Percentiles rank a stretch among this genome's conserved stretches.
These are phyloP conservation scores for Byssoonygena ceratinophila DNA, from an alignment of 2,329 filamentous ascomycete species.

Conservation along the genomic window DNA sequence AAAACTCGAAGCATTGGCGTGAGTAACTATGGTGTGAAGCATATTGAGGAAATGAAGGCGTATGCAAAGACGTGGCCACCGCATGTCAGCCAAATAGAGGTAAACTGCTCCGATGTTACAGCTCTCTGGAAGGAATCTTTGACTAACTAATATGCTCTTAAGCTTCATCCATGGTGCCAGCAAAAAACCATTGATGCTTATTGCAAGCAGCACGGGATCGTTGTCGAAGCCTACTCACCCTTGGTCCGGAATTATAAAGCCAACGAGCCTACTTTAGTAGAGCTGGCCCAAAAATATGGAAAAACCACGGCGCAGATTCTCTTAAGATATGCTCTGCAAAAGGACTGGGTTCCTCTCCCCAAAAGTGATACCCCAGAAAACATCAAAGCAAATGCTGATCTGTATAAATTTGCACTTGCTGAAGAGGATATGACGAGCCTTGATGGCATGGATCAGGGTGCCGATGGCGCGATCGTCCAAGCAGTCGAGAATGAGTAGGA, in stretches of 20 bases:
- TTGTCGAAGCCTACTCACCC: conserved; percentile 46
- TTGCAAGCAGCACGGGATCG: conserved; percentile 42
- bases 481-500: conserved; percentile 35
- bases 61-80: conserved; percentile 59
- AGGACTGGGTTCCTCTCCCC: conserved; percentile 60
- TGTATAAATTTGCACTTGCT: conserved; percentile 51
- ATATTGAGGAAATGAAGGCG: conserved; percentile 57
- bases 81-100: conserved; percentile 65
- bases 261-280: conserved; percentile 54
- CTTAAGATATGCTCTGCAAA: conserved; percentile 72
- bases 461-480: conserved; percentile 40
- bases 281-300: conserved; percentile 58
- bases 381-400: conserved; percentile 55
- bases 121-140: not conserved
- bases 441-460: conserved; percentile 43
- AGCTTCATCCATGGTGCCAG: conserved; percentile 65
- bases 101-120: conserved; percentile 27
- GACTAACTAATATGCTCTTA: conserved; percentile 6
- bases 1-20: conserved; percentile 58
- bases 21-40: conserved; percentile 58
- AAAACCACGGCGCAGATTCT: conserved; percentile 68
- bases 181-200: conserved; percentile 50
- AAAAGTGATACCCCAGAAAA: conserved; percentile 61
- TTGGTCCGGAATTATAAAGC: conserved; percentile 59
- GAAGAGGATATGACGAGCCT: conserved; percentile 48